Percentiles rank a stretch among this genome's conserved stretches.
phyloP scores from a whole-genome alignment of 1,139 yeast species.

The Zygotorulaspora mrakii region DNA sequence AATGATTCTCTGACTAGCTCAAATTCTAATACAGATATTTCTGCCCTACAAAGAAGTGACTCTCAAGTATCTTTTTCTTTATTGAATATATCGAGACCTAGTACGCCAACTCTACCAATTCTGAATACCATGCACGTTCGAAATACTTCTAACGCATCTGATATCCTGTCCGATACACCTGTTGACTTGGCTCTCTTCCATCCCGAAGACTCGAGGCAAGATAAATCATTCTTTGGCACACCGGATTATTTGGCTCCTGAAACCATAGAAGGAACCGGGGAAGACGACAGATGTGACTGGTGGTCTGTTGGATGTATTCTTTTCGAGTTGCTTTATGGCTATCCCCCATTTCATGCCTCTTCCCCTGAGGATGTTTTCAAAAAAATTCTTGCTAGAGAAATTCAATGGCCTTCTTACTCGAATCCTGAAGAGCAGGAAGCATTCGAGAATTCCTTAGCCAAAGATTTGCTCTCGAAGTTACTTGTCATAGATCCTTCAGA shows the following conservation, averaged over 20 bases:
- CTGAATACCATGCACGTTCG: slow-evolving; percentile 15
- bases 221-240: slow-evolving; percentile 81
- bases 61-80: slow-evolving; percentile 34
- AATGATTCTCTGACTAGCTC: slow-evolving; percentile 21
- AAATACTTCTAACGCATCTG: slow-evolving; percentile 14
- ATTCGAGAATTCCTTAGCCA: slow-evolving; percentile 63
- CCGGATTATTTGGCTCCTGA: slow-evolving; percentile 98
- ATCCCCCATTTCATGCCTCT: slow-evolving; percentile 88
- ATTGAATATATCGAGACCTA: slow-evolving; percentile 29
- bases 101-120: slow-evolving; percentile 31
- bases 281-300: slow-evolving; percentile 91
- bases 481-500: slow-evolving; percentile 58
- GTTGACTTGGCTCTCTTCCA: slow-evolving; percentile 60
- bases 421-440: slow-evolving; percentile 50
- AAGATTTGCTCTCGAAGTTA: slow-evolving; percentile 63
- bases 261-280: slow-evolving; percentile 80
- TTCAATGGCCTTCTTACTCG: slow-evolving; percentile 76
- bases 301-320: slow-evolving; percentile 97
- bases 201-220: slow-evolving; percentile 49
- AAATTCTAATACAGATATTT: slow-evolving; percentile 43
- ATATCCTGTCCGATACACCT: slow-evolving; percentile 11
- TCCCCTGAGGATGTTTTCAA: slow-evolving; percentile 79
- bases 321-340: slow-evolving; percentile 88
- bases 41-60: slow-evolving; percentile 30
- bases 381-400: slow-evolving; percentile 66